A percentile compares a stretch with the other conserved stretches of the same genome.
Evolutionary conservation across 2,329 filamentous ascomycete genomes (phyloP).

Genomic region (Esteya vermicola): DNA sequence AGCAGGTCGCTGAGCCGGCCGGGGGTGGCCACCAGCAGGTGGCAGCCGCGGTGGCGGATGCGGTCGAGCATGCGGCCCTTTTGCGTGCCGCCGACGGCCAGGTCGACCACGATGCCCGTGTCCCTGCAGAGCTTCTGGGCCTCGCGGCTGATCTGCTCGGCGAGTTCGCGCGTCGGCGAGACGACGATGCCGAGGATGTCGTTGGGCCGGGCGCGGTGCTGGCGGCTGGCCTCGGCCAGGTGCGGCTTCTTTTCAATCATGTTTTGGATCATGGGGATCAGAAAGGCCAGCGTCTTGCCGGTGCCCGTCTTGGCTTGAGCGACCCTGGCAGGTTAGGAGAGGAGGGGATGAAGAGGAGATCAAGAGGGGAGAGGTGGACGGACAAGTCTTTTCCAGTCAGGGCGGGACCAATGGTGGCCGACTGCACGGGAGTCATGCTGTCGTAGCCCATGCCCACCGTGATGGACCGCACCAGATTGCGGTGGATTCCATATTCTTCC

Average conservation of each 20-base stretch:
- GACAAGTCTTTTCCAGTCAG: slow-evolving; percentile 73
- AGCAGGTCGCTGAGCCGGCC: slow-evolving; percentile 77
- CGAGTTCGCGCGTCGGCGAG: slow-evolving; percentile 69
- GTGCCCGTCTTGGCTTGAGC: slow-evolving; percentile 96
- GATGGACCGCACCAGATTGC: slow-evolving; percentile 52
- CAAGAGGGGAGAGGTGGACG: too few relatives aligned
- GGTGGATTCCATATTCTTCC: slow-evolving; percentile 52
- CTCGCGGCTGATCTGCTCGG: slow-evolving; percentile 68
- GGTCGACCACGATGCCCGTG: slow-evolving; percentile 54
- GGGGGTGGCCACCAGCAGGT: slow-evolving; percentile 81
- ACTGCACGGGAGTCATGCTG: slow-evolving; percentile 86
- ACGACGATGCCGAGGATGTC: slow-evolving; percentile 59
- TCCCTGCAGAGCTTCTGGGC: slow-evolving; percentile 50
- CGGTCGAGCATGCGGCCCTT: slow-evolving; percentile 54
- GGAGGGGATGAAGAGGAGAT: too few relatives aligned
- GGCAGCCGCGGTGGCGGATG: slow-evolving; percentile 65
- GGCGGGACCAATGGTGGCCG: slow-evolving; percentile 66
- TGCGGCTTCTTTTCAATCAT: slow-evolving; percentile 52
- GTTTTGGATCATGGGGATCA: slow-evolving; percentile 71
- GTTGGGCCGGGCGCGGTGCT: slow-evolving; percentile 25
- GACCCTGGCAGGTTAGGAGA: slow-evolving; percentile 48
- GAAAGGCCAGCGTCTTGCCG: slow-evolving; percentile 89
- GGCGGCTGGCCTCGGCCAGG: slow-evolving; percentile 34
- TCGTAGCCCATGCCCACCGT: slow-evolving; percentile 60
- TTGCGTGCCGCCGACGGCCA: slow-evolving; percentile 83